These are phyloP conservation scores for Lablab purpureus DNA, from an alignment of 306 rosid species.

Conservation along the genomic window DNA sequence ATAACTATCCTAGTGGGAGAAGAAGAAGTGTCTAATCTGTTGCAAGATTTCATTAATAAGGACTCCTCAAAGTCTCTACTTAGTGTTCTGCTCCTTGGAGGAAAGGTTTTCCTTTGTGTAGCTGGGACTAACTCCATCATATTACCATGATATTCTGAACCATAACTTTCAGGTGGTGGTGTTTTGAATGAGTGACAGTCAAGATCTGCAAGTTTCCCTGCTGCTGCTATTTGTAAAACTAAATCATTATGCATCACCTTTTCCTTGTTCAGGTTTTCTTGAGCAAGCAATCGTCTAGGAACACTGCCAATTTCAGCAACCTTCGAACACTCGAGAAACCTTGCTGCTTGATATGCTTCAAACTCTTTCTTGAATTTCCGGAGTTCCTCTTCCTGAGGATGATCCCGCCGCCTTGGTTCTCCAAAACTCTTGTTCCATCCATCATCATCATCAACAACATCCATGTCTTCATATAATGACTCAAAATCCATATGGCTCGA, in stretches of 20 bases:
- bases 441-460: slow-evolving; percentile 48
- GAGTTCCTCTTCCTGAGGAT: slow-evolving; percentile 97
- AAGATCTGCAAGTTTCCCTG: slow-evolving; percentile 53
- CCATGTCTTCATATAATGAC: slow-evolving; percentile 52
- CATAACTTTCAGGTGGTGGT: slow-evolving; percentile 46
- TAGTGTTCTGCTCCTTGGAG: slow-evolving; percentile 73
- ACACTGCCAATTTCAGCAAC: slow-evolving; percentile 61
- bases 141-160: slow-evolving; percentile 49
- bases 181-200: slow-evolving; percentile 45
- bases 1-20: slow-evolving; percentile 84
- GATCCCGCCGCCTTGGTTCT: slow-evolving; percentile 73
- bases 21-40: slow-evolving; percentile 52
- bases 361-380: slow-evolving; percentile 94
- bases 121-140: slow-evolving; percentile 50
- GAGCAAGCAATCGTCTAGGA: slow-evolving; percentile 54
- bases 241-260: slow-evolving; percentile 52
- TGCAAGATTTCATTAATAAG: slow-evolving; percentile 53
- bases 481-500: slow-evolving; percentile 60
- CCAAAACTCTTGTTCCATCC: slow-evolving; percentile 66
- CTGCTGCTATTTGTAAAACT: slow-evolving; percentile 47
- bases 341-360: slow-evolving; percentile 91
- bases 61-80: slow-evolving; percentile 85
- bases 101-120: slow-evolving; percentile 53
- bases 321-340: slow-evolving; percentile 83
- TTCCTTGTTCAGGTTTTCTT: slow-evolving; percentile 63